phyloP scores from a whole-genome alignment of 768 basidiomycete species.

The Leccinum obscurum region DNA sequence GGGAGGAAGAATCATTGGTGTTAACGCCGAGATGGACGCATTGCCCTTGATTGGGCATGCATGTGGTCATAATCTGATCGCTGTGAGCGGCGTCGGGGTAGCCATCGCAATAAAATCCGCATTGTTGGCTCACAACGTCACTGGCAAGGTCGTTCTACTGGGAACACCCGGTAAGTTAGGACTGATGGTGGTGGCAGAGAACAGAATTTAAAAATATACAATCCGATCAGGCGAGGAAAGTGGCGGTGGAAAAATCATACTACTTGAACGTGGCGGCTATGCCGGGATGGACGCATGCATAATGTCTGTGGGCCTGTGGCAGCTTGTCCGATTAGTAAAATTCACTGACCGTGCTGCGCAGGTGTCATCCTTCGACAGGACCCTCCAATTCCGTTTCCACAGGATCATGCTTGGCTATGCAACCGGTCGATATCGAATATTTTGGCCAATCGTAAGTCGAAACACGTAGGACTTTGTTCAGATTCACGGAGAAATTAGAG shows the following conservation, averaged over 20 bases:
- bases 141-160: slow-evolving; percentile 70
- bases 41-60: slow-evolving; percentile 59
- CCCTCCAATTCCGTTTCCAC: slow-evolving; percentile 48
- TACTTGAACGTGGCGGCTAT: slow-evolving; percentile 78
- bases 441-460: slow-evolving; percentile 65
- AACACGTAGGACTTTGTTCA: not conserved
- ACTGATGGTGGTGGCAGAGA: not conserved
- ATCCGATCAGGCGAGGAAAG: slow-evolving; percentile 65
- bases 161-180: slow-evolving; percentile 66
- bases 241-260: slow-evolving; percentile 73
- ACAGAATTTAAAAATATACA: slow-evolving; percentile 3
- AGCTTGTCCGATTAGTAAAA: slow-evolving; percentile 9
- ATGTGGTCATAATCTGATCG: slow-evolving; percentile 85
- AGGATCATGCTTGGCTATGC: slow-evolving; percentile 61
- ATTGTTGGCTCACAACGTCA: slow-evolving; percentile 56
- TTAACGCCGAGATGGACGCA: slow-evolving; percentile 79
- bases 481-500: slow-evolving; percentile 40
- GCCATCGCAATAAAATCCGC: slow-evolving; percentile 74
- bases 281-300: slow-evolving; percentile 78
- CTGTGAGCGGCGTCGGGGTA: slow-evolving; percentile 71
- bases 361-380: slow-evolving; percentile 75
- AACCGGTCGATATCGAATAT: slow-evolving; percentile 67
- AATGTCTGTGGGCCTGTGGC: slow-evolving; percentile 46
- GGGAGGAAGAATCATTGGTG: slow-evolving; percentile 66
- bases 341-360: slow-evolving; percentile 30